Conservation (phyloP, 257 asterid species). For the Nicotiana noctiflora region DNA sequence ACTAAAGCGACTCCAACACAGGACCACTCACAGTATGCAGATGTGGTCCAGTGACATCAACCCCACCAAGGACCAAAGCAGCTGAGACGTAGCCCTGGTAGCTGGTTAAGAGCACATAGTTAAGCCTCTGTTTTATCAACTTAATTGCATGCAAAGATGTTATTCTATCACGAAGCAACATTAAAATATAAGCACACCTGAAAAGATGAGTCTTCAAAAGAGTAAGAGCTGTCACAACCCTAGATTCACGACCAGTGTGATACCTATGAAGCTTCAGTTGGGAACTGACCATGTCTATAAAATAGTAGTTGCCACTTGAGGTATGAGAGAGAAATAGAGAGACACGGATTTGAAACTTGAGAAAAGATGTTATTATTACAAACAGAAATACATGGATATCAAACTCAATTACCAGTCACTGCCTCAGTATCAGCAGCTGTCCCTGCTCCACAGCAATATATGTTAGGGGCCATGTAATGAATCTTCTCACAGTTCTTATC, state of each 20-base stretch:
- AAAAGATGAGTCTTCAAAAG: constrained; percentile 81
- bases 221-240: constrained; percentile 88
- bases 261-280: constrained; percentile 77
- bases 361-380: background rate
- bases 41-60: constrained; percentile 87
- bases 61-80: constrained; percentile 97
- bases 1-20: background rate
- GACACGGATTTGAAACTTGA: background rate
- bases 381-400: background rate
- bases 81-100: constrained; percentile 87
- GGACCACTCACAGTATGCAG: constrained; percentile 74
- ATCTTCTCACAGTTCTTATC: constrained; percentile 97
- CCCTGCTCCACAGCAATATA: constrained; percentile 81
- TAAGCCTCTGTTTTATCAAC: background rate
- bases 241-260: constrained; percentile 87
- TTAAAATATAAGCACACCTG: constrained; percentile 37
- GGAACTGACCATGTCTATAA: constrained; percentile 90
- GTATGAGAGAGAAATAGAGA: background rate
- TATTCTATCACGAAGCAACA: background rate
- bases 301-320: constrained; percentile 6
- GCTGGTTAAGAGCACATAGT: constrained; percentile 31
- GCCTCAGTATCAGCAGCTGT: constrained; percentile 98
- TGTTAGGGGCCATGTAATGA: constrained; percentile 82
- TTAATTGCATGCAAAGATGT: background rate
- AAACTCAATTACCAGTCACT: constrained; percentile 55